These are phyloP conservation scores for Alternaria sp. DNA, from an alignment of 2,329 filamentous ascomycete species.

Conservation along the genomic window DNA sequence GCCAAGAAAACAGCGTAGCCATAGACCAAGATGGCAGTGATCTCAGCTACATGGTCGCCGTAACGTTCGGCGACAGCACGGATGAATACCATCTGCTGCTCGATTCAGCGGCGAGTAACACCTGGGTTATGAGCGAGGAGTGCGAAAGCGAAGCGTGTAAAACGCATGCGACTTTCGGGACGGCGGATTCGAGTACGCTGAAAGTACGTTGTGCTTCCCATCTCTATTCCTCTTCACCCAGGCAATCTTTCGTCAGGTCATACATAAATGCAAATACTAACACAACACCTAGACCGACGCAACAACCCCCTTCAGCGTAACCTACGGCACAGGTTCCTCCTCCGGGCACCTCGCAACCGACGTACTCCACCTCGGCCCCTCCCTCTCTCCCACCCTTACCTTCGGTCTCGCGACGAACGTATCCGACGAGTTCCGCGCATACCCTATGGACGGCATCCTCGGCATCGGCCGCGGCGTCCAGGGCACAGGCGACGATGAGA, in stretches of 20 bases:
- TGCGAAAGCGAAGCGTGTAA: constrained; percentile 72
- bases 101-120: constrained; percentile 67
- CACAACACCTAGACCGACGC: constrained; percentile 46
- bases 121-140: constrained; percentile 79
- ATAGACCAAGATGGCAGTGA: constrained; percentile 62
- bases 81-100: constrained; percentile 61
- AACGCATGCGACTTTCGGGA: constrained; percentile 73
- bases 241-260: too few species aligned
- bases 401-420: constrained; percentile 77
- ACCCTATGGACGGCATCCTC: constrained; percentile 87
- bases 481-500: constrained; percentile 46
- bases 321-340: constrained; percentile 80
- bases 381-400: constrained; percentile 66
- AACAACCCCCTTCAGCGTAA: constrained; percentile 65
- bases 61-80: constrained; percentile 57
- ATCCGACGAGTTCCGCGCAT: constrained; percentile 75
- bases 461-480: constrained; percentile 70
- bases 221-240: too few species aligned
- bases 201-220: constrained; percentile 31
- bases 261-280: too few species aligned
- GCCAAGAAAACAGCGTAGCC: constrained; percentile 54
- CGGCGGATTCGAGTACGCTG: constrained; percentile 69
- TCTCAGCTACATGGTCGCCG: constrained; percentile 60
- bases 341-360: constrained; percentile 71
- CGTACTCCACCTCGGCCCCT: constrained; percentile 69